Evolutionary conservation across 129 eudicot genomes (phyloP), one percentile per base, ranked within the genome.

Genomic region (Erigeron canadensis): DNA sequence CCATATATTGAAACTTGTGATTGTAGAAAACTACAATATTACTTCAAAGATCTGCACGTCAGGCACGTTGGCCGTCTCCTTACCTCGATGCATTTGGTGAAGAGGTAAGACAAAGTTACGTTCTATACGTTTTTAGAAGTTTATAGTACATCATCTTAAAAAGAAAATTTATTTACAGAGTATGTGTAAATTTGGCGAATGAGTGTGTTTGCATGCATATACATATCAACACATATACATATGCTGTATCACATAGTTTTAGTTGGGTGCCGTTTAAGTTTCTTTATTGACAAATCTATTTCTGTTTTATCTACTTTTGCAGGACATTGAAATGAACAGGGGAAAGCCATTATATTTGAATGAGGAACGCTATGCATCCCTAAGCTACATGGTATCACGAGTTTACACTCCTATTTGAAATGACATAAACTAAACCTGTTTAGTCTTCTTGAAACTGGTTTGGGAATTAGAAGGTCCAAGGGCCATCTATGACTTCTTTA

Each of bases 51-150:
- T 84, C 91, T 62, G 93, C 86, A 47, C 97, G 99, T 56, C 99
- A 87, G 70, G 96, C 99, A 69, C 91, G 86, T 46, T 94, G 99
- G 99, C 96, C 97, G 37, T 94, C 99, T 46, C 99, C 89, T 4
- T 94, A 94, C 82, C 82, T 94, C 81, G 99, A 94, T 78, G 77
- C 86, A 63, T 94, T 63, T 70, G 99, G 99, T 54, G 99, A 94
- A 90, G 99, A 94, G 97, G 99, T 90, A 87, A 79, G 34, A 45
- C 15, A 63, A 41, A 12, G 10, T 63, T 54, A 9, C 22, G 39
- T 15, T 45, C n/a, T 28, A 23, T 22, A 28, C 5, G 11, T 58
- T 15, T 54, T n/a, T 74, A 28, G 73, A 51, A 50, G 34, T 67
- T 28, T 69, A 16, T 50, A 18, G 73, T 66, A 11, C 17, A 39